Percentiles rank a stretch among this genome's conserved stretches.
Evolutionary conservation across 176 grass and related monocot species (phyloP).

Genomic region (Tillandsia leiboldiana): DNA sequence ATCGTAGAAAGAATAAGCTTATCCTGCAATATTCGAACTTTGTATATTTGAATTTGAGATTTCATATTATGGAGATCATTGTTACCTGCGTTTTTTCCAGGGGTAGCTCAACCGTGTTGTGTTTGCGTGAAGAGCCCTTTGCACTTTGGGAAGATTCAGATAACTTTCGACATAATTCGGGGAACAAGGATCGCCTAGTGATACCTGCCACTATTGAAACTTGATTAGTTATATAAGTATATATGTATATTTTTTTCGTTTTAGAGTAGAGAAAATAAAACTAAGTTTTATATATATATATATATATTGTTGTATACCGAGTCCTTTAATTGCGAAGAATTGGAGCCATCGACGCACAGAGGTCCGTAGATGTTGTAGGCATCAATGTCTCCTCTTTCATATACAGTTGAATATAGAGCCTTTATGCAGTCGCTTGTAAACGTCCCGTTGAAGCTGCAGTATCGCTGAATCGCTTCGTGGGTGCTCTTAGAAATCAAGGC

Average conservation of each 20-base stretch:
- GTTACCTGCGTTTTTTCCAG: constrained; percentile 31
- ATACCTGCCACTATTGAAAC: constrained; percentile 4
- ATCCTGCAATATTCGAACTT: background rate
- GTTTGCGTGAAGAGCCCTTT: constrained; percentile 30
- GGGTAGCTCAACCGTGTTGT: constrained; percentile 18
- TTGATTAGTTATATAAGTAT: background rate
- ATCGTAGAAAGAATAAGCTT: background rate
- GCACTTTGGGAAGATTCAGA: constrained; percentile 22
- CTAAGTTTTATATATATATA: too few relatives aligned
- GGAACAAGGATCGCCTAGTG: constrained; percentile 22
- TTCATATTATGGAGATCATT: background rate
- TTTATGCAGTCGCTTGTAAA: background rate
- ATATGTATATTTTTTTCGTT: too few relatives aligned
- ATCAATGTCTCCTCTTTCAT: background rate
- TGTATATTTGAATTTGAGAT: background rate
- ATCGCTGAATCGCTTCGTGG: background rate
- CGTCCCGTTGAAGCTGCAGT: background rate
- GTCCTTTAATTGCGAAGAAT: background rate
- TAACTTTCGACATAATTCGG: constrained; percentile 9
- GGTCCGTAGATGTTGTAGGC: background rate
- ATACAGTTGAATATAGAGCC: background rate
- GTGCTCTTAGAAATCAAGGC: background rate
- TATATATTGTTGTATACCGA: background rate
- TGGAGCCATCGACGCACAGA: background rate
- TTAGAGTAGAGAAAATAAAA: too few relatives aligned